phyloP scores from a whole-genome alignment of 768 basidiomycete species.

The Kwoniella dejecticola region DNA sequence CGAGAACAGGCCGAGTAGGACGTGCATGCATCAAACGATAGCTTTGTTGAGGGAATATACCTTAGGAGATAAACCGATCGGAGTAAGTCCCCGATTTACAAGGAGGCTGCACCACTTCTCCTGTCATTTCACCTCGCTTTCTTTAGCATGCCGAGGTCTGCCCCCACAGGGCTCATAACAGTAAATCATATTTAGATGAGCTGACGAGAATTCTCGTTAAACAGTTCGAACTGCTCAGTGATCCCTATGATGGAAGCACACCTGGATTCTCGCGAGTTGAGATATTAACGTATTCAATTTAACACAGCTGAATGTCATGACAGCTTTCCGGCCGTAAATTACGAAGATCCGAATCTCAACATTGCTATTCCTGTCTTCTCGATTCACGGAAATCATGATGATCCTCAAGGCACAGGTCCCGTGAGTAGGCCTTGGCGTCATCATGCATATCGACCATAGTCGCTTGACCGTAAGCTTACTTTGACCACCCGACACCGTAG shows the following conservation, averaged over 20 bases:
- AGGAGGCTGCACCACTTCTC: too few relatives aligned
- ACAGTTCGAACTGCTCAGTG: slow-evolving; percentile 84
- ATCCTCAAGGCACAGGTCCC: slow-evolving; percentile 92
- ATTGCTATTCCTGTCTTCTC: slow-evolving; percentile 96
- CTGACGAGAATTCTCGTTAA: too few relatives aligned
- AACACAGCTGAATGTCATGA: not conserved
- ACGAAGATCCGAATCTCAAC: slow-evolving; percentile 34
- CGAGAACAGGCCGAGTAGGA: slow-evolving; percentile 91
- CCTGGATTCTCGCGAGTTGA: slow-evolving; percentile 73
- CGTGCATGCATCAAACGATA: slow-evolving; percentile 83
- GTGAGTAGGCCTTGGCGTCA: slow-evolving; percentile 59
- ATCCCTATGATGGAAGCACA: slow-evolving; percentile 86
- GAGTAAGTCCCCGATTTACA: too few relatives aligned
- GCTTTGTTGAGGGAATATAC: slow-evolving; percentile 89
- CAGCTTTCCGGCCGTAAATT: slow-evolving; percentile 75
- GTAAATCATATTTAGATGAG: too few relatives aligned
- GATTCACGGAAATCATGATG: slow-evolving; percentile 98
- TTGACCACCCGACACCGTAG: slow-evolving; percentile 56
- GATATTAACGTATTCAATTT: not conserved
- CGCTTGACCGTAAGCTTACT: not conserved
- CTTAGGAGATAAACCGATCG: slow-evolving; percentile 81
- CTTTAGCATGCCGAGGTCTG: too few relatives aligned
- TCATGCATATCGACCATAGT: not conserved
- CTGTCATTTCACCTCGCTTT: too few relatives aligned
- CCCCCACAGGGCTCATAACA: too few relatives aligned